Base-by-base conservation (phyloP, 495 filamentous ascomycete species). In the Talaromyces thailandensis region DNA sequence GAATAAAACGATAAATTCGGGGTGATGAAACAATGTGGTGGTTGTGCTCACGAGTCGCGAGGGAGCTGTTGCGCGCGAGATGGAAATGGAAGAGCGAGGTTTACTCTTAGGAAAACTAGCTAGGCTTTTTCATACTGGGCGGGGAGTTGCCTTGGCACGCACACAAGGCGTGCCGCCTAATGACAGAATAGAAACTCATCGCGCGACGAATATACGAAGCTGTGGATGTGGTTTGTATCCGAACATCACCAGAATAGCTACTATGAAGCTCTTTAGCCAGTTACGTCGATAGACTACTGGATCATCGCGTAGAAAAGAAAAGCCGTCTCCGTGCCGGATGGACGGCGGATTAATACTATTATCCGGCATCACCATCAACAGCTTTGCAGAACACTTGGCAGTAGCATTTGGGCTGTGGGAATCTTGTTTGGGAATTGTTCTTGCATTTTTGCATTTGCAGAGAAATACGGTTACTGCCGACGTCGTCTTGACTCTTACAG, bases 281-380 rank as follows among this genome's bases (percentile, higher is more conserved):
- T 51, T 61, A 31, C 31, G 23, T 29, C 29, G 50, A 53, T 28
- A 48, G 58, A 23, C 37, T 25, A 25, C 32, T 61, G 59, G 59
- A 26, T 61, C 59, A 61, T 52, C 59, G 59, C 59, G 59, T 61
- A 61, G 59, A 61, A 61, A 60, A 61, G 59, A 61, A 61, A 61
- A 31, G 37, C 59, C 59, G 59, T 51, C 59, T 61, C 59, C 59
- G 59, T 61, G 59, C 59, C 59, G 59, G 37, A 59, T 59, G 18
- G 29, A 35, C 55, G 26, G 59, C 59, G 58, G 58, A 60, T 40
- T 60, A 60, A 60, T 43, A 60, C 58, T 60, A 60, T 61, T 61
- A 29, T 61, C 59, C 59, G 59, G 55, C 55, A 29, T 57, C 55
- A 35, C 26, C 26, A 28, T 23, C 48, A 4, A 7, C 18, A 23